Evolutionary conservation across 495 filamentous ascomycete species (phyloP), one percentile per base, ranked within the genome.

Genomic region (Penicillium tannophilum): DNA sequence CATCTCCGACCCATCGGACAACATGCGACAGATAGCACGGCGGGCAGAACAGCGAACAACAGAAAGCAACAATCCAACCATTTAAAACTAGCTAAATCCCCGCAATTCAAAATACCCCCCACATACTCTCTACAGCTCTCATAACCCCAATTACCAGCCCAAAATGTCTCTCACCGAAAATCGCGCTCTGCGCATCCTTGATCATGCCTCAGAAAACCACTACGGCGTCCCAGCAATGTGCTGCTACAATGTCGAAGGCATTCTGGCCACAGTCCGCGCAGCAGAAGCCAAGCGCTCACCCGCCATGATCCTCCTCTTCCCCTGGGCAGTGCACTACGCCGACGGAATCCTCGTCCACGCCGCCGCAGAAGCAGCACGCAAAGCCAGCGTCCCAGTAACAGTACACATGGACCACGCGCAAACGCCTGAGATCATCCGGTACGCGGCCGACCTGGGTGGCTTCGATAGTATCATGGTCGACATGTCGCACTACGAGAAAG

Each of bases 401-500:
- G 78, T 93, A 31, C 88, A 92, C 71, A 81, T 92, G 65, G 88
- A 92, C 76, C 90, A 93, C 72, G 86, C 85, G 23, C 88, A 91
- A 66, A 84, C 81, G 12, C 84, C 86, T n/a, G 86, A 88, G 56
- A 84, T 90, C 14, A 87, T 91, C 63, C 81, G 81, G 4, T 75
- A 75, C 14, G 88, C 87, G 1, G 88, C 87, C 3, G 84, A 89
- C 60, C 79, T 80, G 55, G 84, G 80, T 41, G 85, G 78, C 36
- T 92, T 91, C 67, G 89, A 92, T 73, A 86, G 84, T 69, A 91
- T 92, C 78, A 91, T 91, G 87, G 85, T 90, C 49, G 89, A 91
- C 72, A 91, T 90, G 87, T 86, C 80, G 64, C 87, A 93, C 71
- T 89, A 92, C 70, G 88, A 90, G 70, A 91, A 90, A 66, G 89